Evolutionary conservation across 257 asterid genomes (phyloP).

Genomic region (Ballota nigra): DNA sequence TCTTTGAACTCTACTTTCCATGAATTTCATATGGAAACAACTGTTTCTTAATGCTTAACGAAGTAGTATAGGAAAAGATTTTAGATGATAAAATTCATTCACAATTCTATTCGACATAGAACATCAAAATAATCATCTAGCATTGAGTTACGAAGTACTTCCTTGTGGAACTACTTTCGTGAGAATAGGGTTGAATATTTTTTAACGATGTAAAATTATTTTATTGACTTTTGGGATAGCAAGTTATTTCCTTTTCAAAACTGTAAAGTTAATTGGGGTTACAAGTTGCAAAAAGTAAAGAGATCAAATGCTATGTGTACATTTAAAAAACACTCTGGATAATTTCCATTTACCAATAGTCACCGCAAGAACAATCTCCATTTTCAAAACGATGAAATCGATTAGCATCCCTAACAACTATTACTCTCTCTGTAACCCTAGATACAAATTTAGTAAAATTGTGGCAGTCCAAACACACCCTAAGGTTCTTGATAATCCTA

Average conservation of each 20-base stretch:
- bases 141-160: too few species aligned
- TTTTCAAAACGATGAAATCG: conserved; percentile 83
- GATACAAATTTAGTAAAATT: conserved; percentile 80
- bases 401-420: conserved; percentile 84
- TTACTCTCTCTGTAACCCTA: conserved; percentile 52
- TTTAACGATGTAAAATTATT: too few species aligned
- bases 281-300: not conserved
- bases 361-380: conserved; percentile 84
- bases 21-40: not conserved
- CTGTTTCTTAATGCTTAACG: not conserved
- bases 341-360: conserved; percentile 59
- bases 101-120: too few species aligned
- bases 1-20: too few species aligned
- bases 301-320: not conserved
- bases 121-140: too few species aligned
- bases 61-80: not conserved
- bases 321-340: not conserved
- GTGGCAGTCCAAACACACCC: conserved; percentile 93
- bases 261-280: too few species aligned
- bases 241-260: too few species aligned
- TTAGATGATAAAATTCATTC: not conserved
- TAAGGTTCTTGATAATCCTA: conserved; percentile 80
- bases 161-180: too few species aligned
- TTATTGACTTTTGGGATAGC: too few species aligned
- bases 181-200: too few species aligned